Conservation (phyloP, 192 early-diverging fungal genomes). For the Funneliformis geosporum region DNA sequence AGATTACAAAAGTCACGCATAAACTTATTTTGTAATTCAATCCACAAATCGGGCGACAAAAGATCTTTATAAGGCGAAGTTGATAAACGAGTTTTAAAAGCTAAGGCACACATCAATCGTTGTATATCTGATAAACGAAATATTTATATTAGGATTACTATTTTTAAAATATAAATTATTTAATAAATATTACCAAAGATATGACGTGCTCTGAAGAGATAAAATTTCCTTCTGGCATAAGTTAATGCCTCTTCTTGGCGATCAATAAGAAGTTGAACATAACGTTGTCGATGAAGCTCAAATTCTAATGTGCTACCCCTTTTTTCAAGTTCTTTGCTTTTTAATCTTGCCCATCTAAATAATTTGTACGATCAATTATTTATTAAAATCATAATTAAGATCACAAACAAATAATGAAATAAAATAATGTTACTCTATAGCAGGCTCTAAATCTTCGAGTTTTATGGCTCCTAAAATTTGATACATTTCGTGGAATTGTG, state of each 20-base stretch:
- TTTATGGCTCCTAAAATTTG: conserved; percentile 65
- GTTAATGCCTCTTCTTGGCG: conserved; percentile 59
- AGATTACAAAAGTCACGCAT: conserved; percentile 79
- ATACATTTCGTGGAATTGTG: conserved; percentile 85
- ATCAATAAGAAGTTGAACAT: conserved; percentile 70
- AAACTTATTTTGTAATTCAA: conserved; percentile 66
- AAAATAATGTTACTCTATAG: conserved; percentile 45
- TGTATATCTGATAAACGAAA: conserved; percentile 45
- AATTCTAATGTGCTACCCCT: conserved; percentile 80
- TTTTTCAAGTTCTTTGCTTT: conserved; percentile 58
- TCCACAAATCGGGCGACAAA: conserved; percentile 41
- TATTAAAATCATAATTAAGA: background rate
- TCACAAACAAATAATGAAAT: background rate
- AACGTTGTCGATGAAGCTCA: conserved; percentile 76
- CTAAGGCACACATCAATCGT: conserved; percentile 48
- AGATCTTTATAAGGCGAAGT: conserved; percentile 53
- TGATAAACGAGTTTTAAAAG: conserved; percentile 36
- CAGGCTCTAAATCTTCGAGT: conserved; percentile 58
- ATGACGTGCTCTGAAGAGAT: conserved; percentile 61
- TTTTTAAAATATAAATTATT: background rate
- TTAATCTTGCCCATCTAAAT: conserved; percentile 68
- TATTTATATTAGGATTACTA: background rate
- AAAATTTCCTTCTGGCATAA: conserved; percentile 77
- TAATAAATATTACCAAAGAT: conserved; percentile 57
- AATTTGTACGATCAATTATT: background rate